Base-by-base conservation (phyloP, 2,329 filamentous ascomycete genomes). In the Fusarium fujikuroi region DNA sequence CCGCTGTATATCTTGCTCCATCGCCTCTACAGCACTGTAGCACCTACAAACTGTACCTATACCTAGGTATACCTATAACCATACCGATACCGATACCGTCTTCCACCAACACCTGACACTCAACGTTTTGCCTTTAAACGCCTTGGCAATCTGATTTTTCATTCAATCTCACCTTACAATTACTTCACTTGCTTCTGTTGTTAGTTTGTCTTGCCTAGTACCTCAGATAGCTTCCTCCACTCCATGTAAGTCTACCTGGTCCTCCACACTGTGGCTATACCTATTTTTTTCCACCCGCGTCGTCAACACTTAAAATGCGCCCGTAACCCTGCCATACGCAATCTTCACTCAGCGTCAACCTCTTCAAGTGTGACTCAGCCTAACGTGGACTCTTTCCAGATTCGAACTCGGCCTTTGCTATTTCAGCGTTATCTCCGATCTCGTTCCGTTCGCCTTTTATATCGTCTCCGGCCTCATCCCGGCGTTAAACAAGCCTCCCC, bases 331-430 rank as follows among this genome's bases (percentile, higher is more conserved):
- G 57, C 47, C 62, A 60, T 61, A 40, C 46, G 64, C 59, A 63
- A 64, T 49, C 57, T 66, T 69, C 63, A 60, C 61, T 62, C 56
- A 65, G 32, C 64, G 47, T 63, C 50, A 50, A 42, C 57, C 49
- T 69, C 56, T 53, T 47, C 34, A 16, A 49, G 56, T 60, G 60
- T 66, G 69, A 76, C 34, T 66, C 66, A 70, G 54, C 66, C 76
- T 78, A 73, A 78, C 76, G 66, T 76, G 57, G 65, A 52, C 52
- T 61, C 66, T 58, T 46, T 60, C 49, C 56, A 78, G 76, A 76
- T 64, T 70, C 47, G 23, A 52, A 61, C 63, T 69, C 73, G 68
- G 76, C 37, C 62, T 73, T 75, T 76, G 57, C 46, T 49, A 61
- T 44, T 58, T 44, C 49, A 64, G 57, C 59, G 50, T 63, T 77